A percentile compares a stretch with the other conserved stretches of the same genome.
phyloP scores from a whole-genome alignment of 345 rosid species.

The Citrus unshiu region DNA sequence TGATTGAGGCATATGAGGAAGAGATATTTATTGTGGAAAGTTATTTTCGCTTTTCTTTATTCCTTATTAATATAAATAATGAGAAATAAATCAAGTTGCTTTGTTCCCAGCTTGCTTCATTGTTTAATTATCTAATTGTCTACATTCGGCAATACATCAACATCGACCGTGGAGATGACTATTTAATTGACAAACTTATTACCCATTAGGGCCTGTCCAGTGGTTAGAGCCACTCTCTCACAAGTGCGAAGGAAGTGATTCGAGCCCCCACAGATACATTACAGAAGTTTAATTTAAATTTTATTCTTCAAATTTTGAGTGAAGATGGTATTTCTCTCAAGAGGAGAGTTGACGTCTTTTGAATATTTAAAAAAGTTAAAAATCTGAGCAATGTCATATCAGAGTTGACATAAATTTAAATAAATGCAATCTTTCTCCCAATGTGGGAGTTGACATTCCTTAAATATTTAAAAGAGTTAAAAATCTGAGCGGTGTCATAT shows the following conservation, averaged over 20 bases:
- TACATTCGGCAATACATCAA: no score
- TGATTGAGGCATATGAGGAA: background rate
- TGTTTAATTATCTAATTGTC: no score
- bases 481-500: fast-evolving
- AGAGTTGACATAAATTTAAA: no score
- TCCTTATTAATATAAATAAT: background rate
- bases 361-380: no score
- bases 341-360: fast-evolving
- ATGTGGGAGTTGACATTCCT: fast-evolving
- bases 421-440: fast-evolving
- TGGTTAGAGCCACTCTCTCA: fast-evolving
- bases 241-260: fast-evolving
- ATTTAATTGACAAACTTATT: no score
- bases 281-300: no score
- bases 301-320: fast-evolving
- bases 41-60: background rate
- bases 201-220: fast-evolving
- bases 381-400: no score
- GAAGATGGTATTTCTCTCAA: fast-evolving
- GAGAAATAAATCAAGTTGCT: no score
- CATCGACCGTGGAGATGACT: no score
- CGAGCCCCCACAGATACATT: fast-evolving
- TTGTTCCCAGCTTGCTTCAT: no score
- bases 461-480: no score
- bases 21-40: background rate